phyloP scores from a whole-genome alignment of 2,329 filamentous ascomycete genomes.

The Paracamarosporium sp. region DNA sequence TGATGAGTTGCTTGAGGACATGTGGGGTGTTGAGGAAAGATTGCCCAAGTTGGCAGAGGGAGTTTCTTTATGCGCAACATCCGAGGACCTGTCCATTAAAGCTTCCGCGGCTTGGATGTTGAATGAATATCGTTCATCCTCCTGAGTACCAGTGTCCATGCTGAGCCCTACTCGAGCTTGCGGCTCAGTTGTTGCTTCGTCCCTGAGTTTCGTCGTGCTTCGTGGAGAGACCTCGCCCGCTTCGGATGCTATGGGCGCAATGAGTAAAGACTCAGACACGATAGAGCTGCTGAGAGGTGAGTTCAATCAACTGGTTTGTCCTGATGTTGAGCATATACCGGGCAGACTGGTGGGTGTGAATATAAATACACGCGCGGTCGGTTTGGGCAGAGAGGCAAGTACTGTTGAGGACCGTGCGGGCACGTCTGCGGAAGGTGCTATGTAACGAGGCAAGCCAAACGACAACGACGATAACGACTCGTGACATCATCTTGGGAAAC shows the following conservation, averaged over 20 bases:
- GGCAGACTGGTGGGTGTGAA: too few species aligned
- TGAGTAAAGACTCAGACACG: background rate
- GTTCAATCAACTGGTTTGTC: background rate
- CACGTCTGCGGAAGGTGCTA: background rate
- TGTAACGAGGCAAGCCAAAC: too few species aligned
- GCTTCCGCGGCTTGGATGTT: background rate
- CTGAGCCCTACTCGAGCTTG: background rate
- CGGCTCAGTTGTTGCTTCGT: background rate
- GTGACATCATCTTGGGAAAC: background rate
- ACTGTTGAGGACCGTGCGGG: background rate
- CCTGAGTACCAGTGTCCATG: background rate
- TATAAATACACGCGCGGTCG: too few species aligned
- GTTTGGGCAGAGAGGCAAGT: too few species aligned
- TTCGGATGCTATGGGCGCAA: background rate
- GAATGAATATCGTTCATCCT: background rate
- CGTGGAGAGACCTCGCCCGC: background rate
- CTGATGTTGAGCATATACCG: too few species aligned
- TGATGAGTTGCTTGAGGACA: background rate
- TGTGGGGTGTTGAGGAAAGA: background rate
- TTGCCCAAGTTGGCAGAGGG: background rate
- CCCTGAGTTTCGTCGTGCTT: background rate
- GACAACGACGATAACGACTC: background rate
- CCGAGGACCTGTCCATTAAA: background rate
- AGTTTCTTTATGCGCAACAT: background rate
- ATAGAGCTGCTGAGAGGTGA: background rate